Base-by-base conservation (phyloP, 495 filamentous ascomycete species). In the Aspergillus baeticus region DNA sequence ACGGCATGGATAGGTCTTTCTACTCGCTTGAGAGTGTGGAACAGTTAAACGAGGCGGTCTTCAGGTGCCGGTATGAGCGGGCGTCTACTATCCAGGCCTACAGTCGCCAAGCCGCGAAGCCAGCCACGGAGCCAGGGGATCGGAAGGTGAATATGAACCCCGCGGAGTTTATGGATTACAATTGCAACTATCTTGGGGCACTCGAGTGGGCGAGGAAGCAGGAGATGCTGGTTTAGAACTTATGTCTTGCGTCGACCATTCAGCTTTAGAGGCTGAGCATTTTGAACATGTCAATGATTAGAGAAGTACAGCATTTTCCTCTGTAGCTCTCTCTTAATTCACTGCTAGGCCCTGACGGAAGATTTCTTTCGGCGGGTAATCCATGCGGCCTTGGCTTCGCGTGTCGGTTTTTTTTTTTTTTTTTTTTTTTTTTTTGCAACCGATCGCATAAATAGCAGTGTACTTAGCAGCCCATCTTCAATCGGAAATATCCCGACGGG, bases 151-250 rank as follows among this genome's bases (percentile, higher is more conserved):
- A 59, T 1, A 67, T 78, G 72, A 72, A 62, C 41, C 69, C 71
- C 1, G 68, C 57, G 21, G 69, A 78, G 42, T 78, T 77, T 46
- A 70, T 72, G 69, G 69, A 76, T 20, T 78, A 70, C 55, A 78
- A 76, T 54, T 76, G 70, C 38, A 59, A 46, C 11, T 78, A 78
- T 60, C 26, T 48, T 3, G 73, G 74, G 6, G 73, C 70, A 8
- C 31, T 35, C 10, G 31, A 49, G 6, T 35, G 29, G 31, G 8
- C 8, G 26, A 4, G 26, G 26, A 29, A 8, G 8, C 26, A 29
- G 26, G 26, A 29, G 8, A 8, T 8, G 3, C 26, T 29, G 26
- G 26, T 29, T 8, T 29, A 29, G 26, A 3, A 29, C 26, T 8
- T 29, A 29, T 29, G n/a, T n/a, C n/a, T n/a, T n/a, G n/a, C n/a